These are phyloP conservation scores for Brassica balearica DNA, from an alignment of 441 rosid species.

Conservation along the genomic window DNA sequence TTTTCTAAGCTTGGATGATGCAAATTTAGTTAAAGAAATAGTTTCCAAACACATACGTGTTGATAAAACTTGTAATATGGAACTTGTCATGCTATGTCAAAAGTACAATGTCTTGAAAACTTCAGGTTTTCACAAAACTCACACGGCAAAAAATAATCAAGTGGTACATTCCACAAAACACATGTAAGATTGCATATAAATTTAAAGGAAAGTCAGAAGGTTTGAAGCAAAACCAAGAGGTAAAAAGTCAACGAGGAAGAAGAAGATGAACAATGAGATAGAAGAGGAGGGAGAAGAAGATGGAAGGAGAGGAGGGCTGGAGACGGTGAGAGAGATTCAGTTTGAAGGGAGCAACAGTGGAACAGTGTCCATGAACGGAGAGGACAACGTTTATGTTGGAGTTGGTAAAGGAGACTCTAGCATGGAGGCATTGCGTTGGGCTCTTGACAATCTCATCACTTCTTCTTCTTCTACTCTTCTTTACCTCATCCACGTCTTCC, in stretches of 20 bases:
- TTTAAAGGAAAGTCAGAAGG: constrained; percentile 6
- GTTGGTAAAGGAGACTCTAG: constrained; percentile 83
- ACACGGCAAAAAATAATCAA: constrained; percentile 31
- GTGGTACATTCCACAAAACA: constrained; percentile 19
- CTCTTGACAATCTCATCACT: constrained; percentile 52
- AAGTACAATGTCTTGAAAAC: constrained; percentile 27
- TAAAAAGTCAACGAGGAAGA: constrained; percentile 40
- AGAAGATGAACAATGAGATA: constrained; percentile 43
- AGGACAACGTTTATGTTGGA: constrained; percentile 64
- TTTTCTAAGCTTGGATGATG: constrained; percentile 20
- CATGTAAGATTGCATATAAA: constrained; percentile 25
- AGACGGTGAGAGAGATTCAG: constrained; percentile 39
- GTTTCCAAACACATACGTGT: constrained; percentile 7
- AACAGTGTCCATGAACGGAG: constrained; percentile 45
- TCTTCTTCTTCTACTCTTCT: constrained; percentile 52
- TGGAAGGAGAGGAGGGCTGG: constrained; percentile 38
- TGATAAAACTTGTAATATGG: constrained; percentile 30
- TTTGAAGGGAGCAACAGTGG: constrained; percentile 56
- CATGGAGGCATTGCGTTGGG: constrained; percentile 79
- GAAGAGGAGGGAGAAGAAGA: constrained; percentile 40
- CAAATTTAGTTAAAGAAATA: neutral
- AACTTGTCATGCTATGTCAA: constrained; percentile 29
- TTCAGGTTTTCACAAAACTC: constrained; percentile 39
- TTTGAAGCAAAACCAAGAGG: constrained; percentile 14
- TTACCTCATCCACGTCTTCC: constrained; percentile 75